These are phyloP conservation scores for Dendrobium catenatum DNA, from an alignment of 106 monocot species.

Conservation along the genomic window DNA sequence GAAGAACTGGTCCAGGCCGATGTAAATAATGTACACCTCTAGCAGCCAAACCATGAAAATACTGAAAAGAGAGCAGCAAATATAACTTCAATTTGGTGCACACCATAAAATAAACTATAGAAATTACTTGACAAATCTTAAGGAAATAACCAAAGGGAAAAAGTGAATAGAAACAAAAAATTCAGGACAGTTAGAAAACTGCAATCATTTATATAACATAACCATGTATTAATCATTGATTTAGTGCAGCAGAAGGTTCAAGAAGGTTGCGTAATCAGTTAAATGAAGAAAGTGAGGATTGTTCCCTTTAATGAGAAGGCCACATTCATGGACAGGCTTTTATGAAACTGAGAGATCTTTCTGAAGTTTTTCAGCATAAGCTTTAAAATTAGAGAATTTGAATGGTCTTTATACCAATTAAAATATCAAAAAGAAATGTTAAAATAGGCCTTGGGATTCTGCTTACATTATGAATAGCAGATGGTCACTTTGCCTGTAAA, in stretches of 20 bases:
- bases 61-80: slow-evolving; percentile 18
- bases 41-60: slow-evolving; percentile 73
- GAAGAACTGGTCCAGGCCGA: slow-evolving; percentile 63
- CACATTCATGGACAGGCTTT: neutral
- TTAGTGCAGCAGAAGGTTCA: neutral
- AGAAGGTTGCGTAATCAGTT: neutral
- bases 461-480: too few relatives aligned
- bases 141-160: neutral
- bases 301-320: neutral
- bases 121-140: neutral
- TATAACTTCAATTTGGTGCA: neutral
- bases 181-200: neutral
- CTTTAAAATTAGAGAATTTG: too few relatives aligned
- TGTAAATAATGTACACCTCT: slow-evolving; percentile 78
- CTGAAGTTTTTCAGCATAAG: too few relatives aligned
- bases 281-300: neutral
- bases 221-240: neutral
- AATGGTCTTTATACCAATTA: too few relatives aligned
- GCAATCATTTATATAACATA: neutral
- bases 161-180: neutral
- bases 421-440: too few relatives aligned
- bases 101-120: neutral
- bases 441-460: too few relatives aligned
- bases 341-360: neutral
- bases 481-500: too few relatives aligned